phyloP scores from a whole-genome alignment of 2,329 filamentous ascomycete species.

The Cladosporium halotolerans region DNA sequence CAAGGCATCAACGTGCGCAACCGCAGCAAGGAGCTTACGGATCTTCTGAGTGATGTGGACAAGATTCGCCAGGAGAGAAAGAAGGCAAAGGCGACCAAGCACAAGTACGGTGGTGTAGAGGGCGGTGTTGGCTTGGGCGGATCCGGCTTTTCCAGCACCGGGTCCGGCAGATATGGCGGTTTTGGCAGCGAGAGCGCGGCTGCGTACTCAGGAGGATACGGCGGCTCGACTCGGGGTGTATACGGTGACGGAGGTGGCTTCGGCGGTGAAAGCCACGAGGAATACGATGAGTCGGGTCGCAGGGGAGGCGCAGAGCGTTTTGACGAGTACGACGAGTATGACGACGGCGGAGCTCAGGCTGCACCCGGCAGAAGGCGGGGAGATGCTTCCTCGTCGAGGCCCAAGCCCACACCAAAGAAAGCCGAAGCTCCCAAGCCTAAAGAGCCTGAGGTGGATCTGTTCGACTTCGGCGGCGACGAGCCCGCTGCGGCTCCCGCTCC shows the following conservation, averaged over 20 bases:
- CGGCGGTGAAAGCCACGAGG: constrained; percentile 62
- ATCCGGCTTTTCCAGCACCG: constrained; percentile 47
- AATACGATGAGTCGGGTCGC: constrained; percentile 57
- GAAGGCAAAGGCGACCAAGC: constrained; percentile 82
- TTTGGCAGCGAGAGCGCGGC: constrained; percentile 72
- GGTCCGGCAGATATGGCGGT: constrained; percentile 67
- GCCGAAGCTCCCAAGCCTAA: constrained; percentile 70
- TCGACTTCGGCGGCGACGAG: constrained; percentile 78
- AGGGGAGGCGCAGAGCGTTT: constrained; percentile 62
- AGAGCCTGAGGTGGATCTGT: constrained; percentile 84
- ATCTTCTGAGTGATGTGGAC: constrained; percentile 89
- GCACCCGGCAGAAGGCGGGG: constrained; percentile 50
- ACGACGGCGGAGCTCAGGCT: constrained; percentile 59
- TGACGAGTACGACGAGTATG: constrained; percentile 95
- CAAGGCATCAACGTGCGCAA: constrained; percentile 97
- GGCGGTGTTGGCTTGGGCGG: constrained; percentile 63
- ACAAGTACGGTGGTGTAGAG: constrained; percentile 93
- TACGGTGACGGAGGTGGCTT: constrained; percentile 97
- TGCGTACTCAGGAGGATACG: constrained; percentile 41
- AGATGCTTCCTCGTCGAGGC: constrained; percentile 23
- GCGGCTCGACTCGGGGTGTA: constrained; percentile 66
- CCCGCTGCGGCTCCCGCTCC: constrained; percentile 46
- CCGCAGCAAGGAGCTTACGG: constrained; percentile 88
- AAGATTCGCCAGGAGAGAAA: constrained; percentile 69
- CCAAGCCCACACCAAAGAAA: constrained; percentile 50